Conservation (phyloP, 2,329 filamentous ascomycete genomes). For the Chrysoporthe puriensis region DNA sequence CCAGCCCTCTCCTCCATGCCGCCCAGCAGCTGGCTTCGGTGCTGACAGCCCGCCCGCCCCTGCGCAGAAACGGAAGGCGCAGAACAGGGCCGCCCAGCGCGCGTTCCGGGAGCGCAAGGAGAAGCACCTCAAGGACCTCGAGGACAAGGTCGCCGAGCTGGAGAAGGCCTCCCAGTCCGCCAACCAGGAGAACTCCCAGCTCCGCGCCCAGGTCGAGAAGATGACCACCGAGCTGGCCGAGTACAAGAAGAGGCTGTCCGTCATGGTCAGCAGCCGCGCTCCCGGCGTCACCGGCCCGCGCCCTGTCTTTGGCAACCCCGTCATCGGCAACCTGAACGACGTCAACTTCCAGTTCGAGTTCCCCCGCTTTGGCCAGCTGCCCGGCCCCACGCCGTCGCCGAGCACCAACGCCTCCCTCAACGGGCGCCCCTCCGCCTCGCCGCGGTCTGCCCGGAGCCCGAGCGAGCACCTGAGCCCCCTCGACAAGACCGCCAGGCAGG, state of each 20-base stretch:
- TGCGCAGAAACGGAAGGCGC: slow-evolving; percentile 86
- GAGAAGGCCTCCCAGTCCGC: slow-evolving; percentile 83
- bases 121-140: slow-evolving; percentile 83
- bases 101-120: slow-evolving; percentile 96
- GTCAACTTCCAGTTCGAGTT: slow-evolving; percentile 96
- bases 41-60: slow-evolving; percentile 32
- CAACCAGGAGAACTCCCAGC: slow-evolving; percentile 81
- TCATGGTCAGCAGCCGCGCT: slow-evolving; percentile 47
- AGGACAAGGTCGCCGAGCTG: slow-evolving; percentile 74
- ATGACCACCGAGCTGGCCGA: slow-evolving; percentile 84
- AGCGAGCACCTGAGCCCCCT: slow-evolving; percentile 42
- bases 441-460: slow-evolving; percentile 32
- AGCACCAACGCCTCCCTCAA: slow-evolving; percentile 31
- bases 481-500: slow-evolving; percentile 32
- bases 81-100: slow-evolving; percentile 89
- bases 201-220: slow-evolving; percentile 87
- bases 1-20: too few relatives aligned
- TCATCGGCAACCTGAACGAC: slow-evolving; percentile 65
- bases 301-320: slow-evolving; percentile 52
- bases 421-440: slow-evolving; percentile 29
- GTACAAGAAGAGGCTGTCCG: slow-evolving; percentile 83
- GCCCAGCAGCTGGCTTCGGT: background rate
- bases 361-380: slow-evolving; percentile 84
- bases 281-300: slow-evolving; percentile 38
- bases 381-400: slow-evolving; percentile 44